phyloP scores from a whole-genome alignment of 2,329 filamentous ascomycete genomes.

The Sporothrix pseudoabietina region DNA sequence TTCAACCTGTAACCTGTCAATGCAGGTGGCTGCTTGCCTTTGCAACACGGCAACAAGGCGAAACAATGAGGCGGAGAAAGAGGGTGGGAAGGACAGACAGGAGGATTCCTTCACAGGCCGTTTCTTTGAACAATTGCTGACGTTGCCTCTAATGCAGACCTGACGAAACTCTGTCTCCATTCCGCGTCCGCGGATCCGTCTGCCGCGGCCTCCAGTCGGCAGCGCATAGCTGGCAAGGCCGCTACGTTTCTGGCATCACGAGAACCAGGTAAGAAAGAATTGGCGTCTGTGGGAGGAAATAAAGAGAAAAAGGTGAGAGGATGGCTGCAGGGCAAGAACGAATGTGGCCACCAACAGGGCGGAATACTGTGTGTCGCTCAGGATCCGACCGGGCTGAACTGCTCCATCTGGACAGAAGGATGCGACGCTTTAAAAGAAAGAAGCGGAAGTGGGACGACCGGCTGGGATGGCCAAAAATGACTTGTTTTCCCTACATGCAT shows the following conservation, averaged over 20 bases:
- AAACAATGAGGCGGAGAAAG: neutral
- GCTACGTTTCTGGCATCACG: neutral
- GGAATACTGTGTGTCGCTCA: neutral
- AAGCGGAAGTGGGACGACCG: neutral
- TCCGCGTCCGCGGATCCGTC: neutral
- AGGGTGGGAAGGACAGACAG: slow-evolving; percentile 3
- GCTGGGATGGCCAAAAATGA: neutral
- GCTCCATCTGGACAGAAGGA: neutral
- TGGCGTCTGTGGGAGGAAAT: neutral
- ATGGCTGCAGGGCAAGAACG: neutral
- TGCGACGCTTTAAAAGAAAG: neutral
- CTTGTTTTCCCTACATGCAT: neutral
- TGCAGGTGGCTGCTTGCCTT: neutral
- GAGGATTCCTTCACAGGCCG: neutral
- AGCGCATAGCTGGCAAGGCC: slow-evolving; percentile 22
- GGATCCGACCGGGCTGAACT: neutral
- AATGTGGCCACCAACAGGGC: neutral
- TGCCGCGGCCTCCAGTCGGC: slow-evolving; percentile 26
- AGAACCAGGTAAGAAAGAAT: slow-evolving; percentile 7
- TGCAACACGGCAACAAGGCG: neutral
- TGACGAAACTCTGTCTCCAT: slow-evolving; percentile 17
- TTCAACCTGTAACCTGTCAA: neutral
- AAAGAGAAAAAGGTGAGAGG: neutral
- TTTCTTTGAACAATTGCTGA: neutral
- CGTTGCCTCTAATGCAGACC: neutral